Conservation (phyloP, 371 early-diverging fungal genomes). For the Syncephalastrum sp. region DNA sequence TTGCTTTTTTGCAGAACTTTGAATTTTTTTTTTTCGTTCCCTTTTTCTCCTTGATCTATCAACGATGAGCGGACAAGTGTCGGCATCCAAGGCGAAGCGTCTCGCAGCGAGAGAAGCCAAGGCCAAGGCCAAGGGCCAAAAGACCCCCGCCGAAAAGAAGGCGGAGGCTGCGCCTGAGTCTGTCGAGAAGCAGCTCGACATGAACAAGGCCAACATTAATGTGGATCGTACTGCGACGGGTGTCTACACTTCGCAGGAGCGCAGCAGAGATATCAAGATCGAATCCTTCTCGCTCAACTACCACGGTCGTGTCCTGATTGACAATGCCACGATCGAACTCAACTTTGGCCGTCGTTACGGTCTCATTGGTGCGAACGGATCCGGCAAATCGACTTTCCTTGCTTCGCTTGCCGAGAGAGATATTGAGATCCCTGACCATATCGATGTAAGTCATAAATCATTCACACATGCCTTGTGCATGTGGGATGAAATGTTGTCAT, state of each 20-base stretch:
- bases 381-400: conserved; percentile 98
- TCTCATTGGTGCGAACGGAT: conserved; percentile 96
- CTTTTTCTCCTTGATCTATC: conserved; percentile 1
- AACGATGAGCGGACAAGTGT: conserved; percentile 36
- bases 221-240: conserved; percentile 87
- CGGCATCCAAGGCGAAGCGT: conserved; percentile 83
- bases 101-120: conserved; percentile 76
- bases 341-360: conserved; percentile 98
- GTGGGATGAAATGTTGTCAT: no score
- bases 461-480: no score
- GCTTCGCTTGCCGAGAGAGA: conserved; percentile 92
- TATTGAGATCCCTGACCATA: conserved; percentile 94
- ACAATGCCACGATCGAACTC: conserved; percentile 93
- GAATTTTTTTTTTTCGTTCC: conserved; percentile 7
- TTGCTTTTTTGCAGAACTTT: conserved; percentile 2
- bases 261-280: conserved; percentile 94
- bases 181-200: conserved; percentile 19
- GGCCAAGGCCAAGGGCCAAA: conserved; percentile 35
- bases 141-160: conserved; percentile 19
- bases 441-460: conserved; percentile 69
- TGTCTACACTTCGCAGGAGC: conserved; percentile 90
- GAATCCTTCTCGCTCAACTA: conserved; percentile 92
- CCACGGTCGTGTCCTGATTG: conserved; percentile 90
- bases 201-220: conserved; percentile 39
- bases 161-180: conserved; percentile 39